Base-by-base conservation (phyloP, 768 basidiomycete species). In the Termitomyces sp. region DNA sequence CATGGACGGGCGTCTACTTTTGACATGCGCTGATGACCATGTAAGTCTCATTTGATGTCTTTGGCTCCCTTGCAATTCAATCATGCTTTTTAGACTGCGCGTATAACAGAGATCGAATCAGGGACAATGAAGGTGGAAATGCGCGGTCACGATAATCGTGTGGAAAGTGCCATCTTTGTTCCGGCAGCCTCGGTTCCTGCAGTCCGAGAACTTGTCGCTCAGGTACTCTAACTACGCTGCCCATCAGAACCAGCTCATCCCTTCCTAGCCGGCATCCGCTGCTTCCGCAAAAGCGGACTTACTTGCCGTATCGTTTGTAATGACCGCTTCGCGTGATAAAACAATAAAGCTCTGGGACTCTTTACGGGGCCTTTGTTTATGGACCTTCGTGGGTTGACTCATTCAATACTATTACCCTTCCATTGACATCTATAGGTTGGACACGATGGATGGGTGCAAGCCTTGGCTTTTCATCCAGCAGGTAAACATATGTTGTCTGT, bases 271-370 rank as follows among this genome's bases (percentile, higher is more conserved):
- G 30, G 17, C 40, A 31, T 52, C 38, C 3, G 55, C 50, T 26
- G 37, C 28, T 43, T 59, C 53, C n/a, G 26, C 59, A 9, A 53
- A 40, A 42, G 40, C 23, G 30, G 56, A 60, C 47, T 45, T 38
- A 11, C 43, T 51, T 17, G 57, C 54, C 59, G 54, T 74, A 63
- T 53, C 80, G 11, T 87, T 79, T 40, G 76, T 81, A 7, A 82
- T 80, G n/a, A 87, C 86, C 0, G 85, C 84, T 0, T 84, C 86
- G 17, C 73, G 88, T 63, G 89, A 91, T 70, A 89, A 87, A 73
- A 79, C 77, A 4, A 84, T 91, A 69, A 84, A 82, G 63, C 68
- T 91, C 6, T 91, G 89, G 89, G 89, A 91, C 61, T 73, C 79
- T 0, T 70, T 78, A 43, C 79, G 77, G 17, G 87, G 89, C 1